Conservation (phyloP, 768 basidiomycete genomes). For the Tricholomella constricta region DNA sequence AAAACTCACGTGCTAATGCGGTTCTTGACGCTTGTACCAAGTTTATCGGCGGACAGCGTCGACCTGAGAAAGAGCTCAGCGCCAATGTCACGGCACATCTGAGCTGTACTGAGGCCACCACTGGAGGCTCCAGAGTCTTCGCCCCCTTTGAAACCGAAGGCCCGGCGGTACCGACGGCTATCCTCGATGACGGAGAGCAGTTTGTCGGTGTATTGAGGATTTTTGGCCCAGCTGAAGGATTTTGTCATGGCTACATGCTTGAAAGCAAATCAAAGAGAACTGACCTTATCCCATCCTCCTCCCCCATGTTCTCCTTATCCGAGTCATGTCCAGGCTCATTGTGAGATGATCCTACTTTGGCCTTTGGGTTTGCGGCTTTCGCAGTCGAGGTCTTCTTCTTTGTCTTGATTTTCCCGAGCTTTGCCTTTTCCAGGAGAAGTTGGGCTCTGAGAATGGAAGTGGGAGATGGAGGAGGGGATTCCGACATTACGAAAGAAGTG, state of each 20-base stretch:
- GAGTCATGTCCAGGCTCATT: background rate
- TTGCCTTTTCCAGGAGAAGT: background rate
- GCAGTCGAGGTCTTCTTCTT: background rate
- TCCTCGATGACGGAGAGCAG: background rate
- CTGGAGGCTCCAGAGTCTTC: background rate
- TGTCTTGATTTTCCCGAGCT: background rate
- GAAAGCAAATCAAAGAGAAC: background rate
- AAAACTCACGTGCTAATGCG: background rate
- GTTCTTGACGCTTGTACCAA: slow-evolving; percentile 2
- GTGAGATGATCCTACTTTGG: background rate
- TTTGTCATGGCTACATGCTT: background rate
- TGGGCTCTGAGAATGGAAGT: background rate
- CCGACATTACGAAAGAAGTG: background rate
- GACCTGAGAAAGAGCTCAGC: background rate
- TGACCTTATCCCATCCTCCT: background rate
- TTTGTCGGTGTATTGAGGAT: background rate
- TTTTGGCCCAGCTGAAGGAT: background rate
- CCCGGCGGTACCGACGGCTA: background rate
- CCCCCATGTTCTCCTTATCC: background rate
- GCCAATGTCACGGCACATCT: slow-evolving; percentile 3
- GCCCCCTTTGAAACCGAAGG: slow-evolving; percentile 3
- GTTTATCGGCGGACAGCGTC: background rate
- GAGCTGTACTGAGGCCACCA: background rate
- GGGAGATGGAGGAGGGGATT: background rate
- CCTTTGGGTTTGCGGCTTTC: background rate